phyloP scores from a whole-genome alignment of 208 protist species.

The Leishmania gerbilli region DNA sequence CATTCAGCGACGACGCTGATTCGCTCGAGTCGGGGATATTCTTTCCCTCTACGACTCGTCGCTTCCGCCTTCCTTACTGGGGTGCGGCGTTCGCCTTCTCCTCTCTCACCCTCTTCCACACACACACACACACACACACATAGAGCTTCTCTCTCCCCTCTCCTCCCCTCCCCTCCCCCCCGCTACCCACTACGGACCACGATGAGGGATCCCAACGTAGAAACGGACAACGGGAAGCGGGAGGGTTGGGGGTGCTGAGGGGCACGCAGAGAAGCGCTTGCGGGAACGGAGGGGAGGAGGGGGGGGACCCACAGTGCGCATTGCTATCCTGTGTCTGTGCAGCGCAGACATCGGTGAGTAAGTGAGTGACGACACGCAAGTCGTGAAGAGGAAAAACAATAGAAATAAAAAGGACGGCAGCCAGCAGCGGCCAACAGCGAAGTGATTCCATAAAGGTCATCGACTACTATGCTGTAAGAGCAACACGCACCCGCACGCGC shows the following conservation, averaged over 20 bases:
- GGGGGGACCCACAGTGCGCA: too few relatives aligned
- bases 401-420: neutral
- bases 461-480: neutral
- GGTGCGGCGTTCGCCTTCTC: neutral
- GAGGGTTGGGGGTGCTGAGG: neutral
- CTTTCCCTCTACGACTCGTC: neutral
- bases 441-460: neutral
- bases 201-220: neutral
- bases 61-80: neutral
- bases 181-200: neutral
- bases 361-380: neutral
- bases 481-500: too few relatives aligned
- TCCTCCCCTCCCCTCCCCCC: neutral
- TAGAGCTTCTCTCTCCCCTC: neutral
- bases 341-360: neutral
- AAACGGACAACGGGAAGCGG: neutral
- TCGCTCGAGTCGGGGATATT: too few relatives aligned
- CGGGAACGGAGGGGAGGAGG: neutral
- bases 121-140: neutral
- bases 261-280: neutral
- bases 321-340: neutral
- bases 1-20: neutral
- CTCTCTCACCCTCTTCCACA: neutral
- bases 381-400: neutral
- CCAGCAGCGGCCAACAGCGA: neutral